Evolutionary conservation across 2,329 filamentous ascomycete species (phyloP), one percentile per base, ranked within the genome.

Genomic region (Aspergillus thermomutatus): DNA sequence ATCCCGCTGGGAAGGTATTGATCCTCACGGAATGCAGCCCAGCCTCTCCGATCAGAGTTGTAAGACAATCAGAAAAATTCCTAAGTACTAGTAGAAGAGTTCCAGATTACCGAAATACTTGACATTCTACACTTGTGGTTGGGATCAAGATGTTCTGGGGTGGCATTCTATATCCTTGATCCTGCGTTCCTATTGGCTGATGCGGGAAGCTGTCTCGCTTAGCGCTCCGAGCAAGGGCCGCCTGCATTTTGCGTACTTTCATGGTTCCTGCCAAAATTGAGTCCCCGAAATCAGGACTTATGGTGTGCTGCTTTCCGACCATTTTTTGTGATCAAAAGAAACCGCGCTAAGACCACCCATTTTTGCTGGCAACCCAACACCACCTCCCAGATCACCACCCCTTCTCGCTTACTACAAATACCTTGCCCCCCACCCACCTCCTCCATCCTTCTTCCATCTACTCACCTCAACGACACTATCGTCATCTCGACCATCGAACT

Each of bases 391-490:
- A 75, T 74, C 71, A 75, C 67, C 62, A 56, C 65, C 67, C 64
- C 61, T 60, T 57, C 61, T 69, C 65, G 66, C 58, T 65, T 65
- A 64, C 68, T 75, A 72, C 71, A 73, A 75, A 75, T 76, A 75
- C 74, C 66, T 67, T 46, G 14, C 63, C 72, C 73, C 73, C 71
- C 71, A 72, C 73, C 69, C 71, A 54, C 65, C 61, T 65, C 62
- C 66, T 69, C 66, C 69, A 69, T 73, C 67, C 65, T 69, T 73
- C 70, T 64, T 69, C 57, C 69, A 71, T 67, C 69, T 66, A 49
- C 55, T 59, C 60, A 62, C 65, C 65, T 62, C 61, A 60, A 43
- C 62, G 50, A 26, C 43, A 26, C 43, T 43, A 11, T 43, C 40
- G 40, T 25, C 47, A 17, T 41, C 40, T 49, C 57, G 52, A 62